Percentiles rank a stretch among this genome's conserved stretches.
Evolutionary conservation across 176 grass and related monocot species (phyloP).

Genomic region (Oropetium thomaeum): DNA sequence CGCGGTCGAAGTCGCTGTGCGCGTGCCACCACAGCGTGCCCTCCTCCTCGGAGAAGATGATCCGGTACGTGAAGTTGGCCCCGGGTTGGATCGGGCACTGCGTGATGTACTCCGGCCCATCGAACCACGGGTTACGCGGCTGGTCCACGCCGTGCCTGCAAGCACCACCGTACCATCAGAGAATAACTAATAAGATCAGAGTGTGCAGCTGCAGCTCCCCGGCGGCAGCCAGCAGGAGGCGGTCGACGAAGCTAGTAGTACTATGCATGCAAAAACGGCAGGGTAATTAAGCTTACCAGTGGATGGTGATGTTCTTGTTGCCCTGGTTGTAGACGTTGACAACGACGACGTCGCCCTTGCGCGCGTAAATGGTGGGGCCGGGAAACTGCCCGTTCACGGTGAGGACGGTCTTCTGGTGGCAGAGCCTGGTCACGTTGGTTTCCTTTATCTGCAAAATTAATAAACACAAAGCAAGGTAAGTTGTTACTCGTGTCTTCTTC

Average conservation of each 20-base stretch:
- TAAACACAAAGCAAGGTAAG: neutral
- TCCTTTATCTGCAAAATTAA: constrained; percentile 53
- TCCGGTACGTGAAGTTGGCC: constrained; percentile 42
- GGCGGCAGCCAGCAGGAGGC: no score
- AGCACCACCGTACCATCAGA: no score
- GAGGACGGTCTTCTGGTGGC: constrained; percentile 58
- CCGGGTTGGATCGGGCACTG: constrained; percentile 52
- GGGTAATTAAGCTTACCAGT: constrained; percentile 33
- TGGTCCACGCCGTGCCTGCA: constrained; percentile 64
- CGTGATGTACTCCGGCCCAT: constrained; percentile 60
- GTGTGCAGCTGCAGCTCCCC: neutral
- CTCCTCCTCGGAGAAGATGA: constrained; percentile 50
- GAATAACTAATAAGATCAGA: no score
- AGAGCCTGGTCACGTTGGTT: constrained; percentile 49
- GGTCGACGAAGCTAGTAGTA: neutral
- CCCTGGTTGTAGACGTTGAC: constrained; percentile 68
- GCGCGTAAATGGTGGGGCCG: constrained; percentile 63
- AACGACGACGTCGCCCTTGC: constrained; percentile 39
- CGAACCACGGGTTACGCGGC: constrained; percentile 53
- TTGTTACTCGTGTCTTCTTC: neutral
- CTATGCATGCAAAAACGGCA: neutral
- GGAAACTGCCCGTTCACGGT: constrained; percentile 70
- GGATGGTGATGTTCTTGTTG: constrained; percentile 67
- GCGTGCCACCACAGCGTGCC: constrained; percentile 78
- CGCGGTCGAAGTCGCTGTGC: constrained; percentile 51